Evolutionary conservation across 1,139 yeast genomes (phyloP).

Genomic region (Hemisphaericaspora lyxosophila): DNA sequence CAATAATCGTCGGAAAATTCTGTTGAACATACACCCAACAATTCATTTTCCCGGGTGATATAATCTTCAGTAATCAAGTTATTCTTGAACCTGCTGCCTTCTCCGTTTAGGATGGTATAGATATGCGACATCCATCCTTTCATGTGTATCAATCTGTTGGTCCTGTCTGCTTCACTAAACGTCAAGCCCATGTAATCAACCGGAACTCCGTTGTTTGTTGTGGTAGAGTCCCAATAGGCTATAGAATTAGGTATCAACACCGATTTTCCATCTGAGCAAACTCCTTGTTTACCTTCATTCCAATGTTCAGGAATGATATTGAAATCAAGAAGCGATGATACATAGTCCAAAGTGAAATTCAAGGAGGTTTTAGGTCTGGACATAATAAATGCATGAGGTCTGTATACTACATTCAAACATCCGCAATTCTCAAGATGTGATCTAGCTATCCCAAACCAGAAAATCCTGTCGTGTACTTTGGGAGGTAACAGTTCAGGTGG

Average conservation of each 20-base stretch:
- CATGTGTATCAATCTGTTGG: slow-evolving; percentile 18
- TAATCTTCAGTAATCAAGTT: slow-evolving; percentile 2
- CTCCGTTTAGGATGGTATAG: slow-evolving; percentile 10
- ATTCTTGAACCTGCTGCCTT: background rate
- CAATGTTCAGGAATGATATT: slow-evolving; percentile 15
- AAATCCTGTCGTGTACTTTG: slow-evolving; percentile 9
- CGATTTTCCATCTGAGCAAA: slow-evolving; percentile 19
- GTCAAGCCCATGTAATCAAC: slow-evolving; percentile 22
- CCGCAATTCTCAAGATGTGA: slow-evolving; percentile 16
- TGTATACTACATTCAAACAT: slow-evolving; percentile 15
- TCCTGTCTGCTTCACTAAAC: slow-evolving; percentile 22
- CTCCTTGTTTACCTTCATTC: slow-evolving; percentile 2
- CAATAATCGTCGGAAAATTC: slow-evolving; percentile 16
- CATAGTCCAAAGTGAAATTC: slow-evolving; percentile 16
- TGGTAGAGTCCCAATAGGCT: slow-evolving; percentile 19
- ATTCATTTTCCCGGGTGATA: slow-evolving; percentile 9
- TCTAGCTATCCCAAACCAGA: slow-evolving; percentile 19
- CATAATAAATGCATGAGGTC: slow-evolving; percentile 18
- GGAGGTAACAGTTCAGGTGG: slow-evolving; percentile 9
- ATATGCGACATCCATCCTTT: slow-evolving; percentile 20
- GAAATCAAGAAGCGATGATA: slow-evolving; percentile 17
- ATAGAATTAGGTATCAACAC: slow-evolving; percentile 24
- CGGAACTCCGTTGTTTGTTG: slow-evolving; percentile 4
- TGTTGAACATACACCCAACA: slow-evolving; percentile 17
- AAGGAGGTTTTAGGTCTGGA: slow-evolving; percentile 11